These are phyloP conservation scores for Tuber microsphaerosporum DNA, from an alignment of 495 filamentous ascomycete genomes.

Conservation along the genomic window DNA sequence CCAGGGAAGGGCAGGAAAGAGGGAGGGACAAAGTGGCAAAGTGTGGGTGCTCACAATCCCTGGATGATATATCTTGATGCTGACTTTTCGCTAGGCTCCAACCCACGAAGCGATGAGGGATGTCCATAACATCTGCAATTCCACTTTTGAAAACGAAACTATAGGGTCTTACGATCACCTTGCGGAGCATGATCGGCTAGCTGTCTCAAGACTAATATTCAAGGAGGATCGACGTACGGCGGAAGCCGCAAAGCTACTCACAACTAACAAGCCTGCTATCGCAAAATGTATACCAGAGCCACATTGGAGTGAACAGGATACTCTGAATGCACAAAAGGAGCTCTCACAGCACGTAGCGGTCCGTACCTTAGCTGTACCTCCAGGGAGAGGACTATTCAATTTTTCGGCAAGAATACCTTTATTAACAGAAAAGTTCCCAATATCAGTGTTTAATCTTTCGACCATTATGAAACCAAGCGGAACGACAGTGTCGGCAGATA, in stretches of 20 bases:
- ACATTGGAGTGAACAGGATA: constrained; percentile 72
- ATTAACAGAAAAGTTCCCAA: constrained; percentile 79
- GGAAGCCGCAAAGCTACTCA: constrained; percentile 71
- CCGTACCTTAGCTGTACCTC: constrained; percentile 77
- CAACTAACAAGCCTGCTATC: constrained; percentile 67
- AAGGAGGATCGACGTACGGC: constrained; percentile 79
- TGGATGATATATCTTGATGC: constrained; percentile 7
- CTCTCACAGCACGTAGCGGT: constrained; percentile 75
- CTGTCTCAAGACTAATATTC: constrained; percentile 76
- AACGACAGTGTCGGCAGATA: constrained; percentile 80
- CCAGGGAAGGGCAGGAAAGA: constrained; percentile 44
- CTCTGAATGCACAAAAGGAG: constrained; percentile 90
- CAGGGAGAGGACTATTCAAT: constrained; percentile 73
- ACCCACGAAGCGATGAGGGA: constrained; percentile 62
- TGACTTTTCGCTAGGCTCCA: constrained; percentile 44
- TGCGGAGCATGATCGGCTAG: constrained; percentile 69
- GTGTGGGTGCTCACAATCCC: constrained; percentile 17
- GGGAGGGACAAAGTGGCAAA: constrained; percentile 37
- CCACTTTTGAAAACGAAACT: constrained; percentile 53
- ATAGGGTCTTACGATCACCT: constrained; percentile 58
- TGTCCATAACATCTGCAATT: constrained; percentile 64
- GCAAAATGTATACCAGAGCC: constrained; percentile 67
- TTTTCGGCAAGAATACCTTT: constrained; percentile 77
- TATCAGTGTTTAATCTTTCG: constrained; percentile 76
- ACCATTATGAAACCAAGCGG: constrained; percentile 87